phyloP scores from a whole-genome alignment of 495 filamentous ascomycete genomes.

The Penicillium odoratum region DNA sequence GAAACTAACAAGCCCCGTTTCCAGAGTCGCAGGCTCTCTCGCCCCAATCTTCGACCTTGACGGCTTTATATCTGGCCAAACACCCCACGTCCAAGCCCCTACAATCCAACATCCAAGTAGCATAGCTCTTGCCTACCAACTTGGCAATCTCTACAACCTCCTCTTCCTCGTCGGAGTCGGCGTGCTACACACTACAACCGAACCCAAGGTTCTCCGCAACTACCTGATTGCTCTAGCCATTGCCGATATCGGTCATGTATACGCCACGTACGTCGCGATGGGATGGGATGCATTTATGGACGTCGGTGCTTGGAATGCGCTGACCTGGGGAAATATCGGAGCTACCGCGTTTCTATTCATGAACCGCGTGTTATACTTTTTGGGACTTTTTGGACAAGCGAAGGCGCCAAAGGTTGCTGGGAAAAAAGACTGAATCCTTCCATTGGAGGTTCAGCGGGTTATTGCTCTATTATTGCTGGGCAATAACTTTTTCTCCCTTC shows the following conservation, averaged over 20 bases:
- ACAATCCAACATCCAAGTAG: conserved; percentile 41
- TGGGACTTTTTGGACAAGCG: conserved; percentile 56
- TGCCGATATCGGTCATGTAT: conserved; percentile 71
- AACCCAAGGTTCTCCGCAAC: conserved; percentile 63
- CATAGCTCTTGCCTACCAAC: conserved; percentile 56
- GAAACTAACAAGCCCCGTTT: conserved; percentile 8
- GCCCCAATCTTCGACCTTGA: conserved; percentile 54
- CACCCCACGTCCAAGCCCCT: conserved; percentile 37
- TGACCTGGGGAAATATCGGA: conserved; percentile 74
- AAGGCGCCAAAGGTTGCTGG: conserved; percentile 24
- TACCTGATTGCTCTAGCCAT: conserved; percentile 66
- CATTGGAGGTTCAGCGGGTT: neutral
- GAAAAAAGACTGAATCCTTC: conserved; percentile 22
- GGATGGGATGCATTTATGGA: conserved; percentile 54
- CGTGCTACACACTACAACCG: conserved; percentile 61
- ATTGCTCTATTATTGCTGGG: neutral
- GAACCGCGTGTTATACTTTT: conserved; percentile 56
- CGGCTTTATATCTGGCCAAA: conserved; percentile 62
- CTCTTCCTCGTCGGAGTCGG: conserved; percentile 61
- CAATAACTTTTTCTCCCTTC: neutral
- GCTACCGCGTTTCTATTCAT: conserved; percentile 57
- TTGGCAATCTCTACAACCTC: conserved; percentile 67
- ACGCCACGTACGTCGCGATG: conserved; percentile 58
- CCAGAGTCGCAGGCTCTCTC: conserved; percentile 56
- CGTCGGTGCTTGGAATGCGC: conserved; percentile 61